Base-by-base conservation (phyloP, 164 flowering plant genomes). In the Platanus orientalis region DNA sequence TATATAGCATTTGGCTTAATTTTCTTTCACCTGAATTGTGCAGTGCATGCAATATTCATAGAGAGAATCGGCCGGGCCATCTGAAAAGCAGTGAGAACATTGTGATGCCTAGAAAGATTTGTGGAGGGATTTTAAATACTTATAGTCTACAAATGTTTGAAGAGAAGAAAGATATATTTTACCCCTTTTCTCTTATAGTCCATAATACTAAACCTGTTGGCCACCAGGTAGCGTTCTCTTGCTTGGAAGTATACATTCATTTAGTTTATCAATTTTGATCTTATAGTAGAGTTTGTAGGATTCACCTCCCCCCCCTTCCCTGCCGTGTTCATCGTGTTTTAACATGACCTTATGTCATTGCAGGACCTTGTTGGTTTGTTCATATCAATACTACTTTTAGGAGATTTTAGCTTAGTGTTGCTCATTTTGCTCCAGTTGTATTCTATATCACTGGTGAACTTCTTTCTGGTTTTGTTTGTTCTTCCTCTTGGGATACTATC, bases 351-450 rank as follows among this genome's bases (percentile, higher is more conserved):
- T 23, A 23, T 48, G 19, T 57, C 21, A 16, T 49, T 78, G 86
- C 92, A 93, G 98, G 98, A 93, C 82, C 86, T 93, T 68, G 92
- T 93, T 74, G 98, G 98, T 57, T 74, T 93, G 79, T 77, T 85
- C 73, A 80, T 93, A 65, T 93, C 96, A 12, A 73, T 86, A 45
- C 78, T 93, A 29, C 86, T 93, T 27, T 57, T 93, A 61, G 98
- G 86, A 75, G 98, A 93, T 78, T 78, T 93, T 76, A 90, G 89
- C 75, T 75, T 93, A 76, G 92, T 89, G 25, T 71, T 87, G 72
- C 90, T 93, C 53, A 86, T 83, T 47, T 76, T 87, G 79, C 87
- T 90, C 63, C 97, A 91, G 80, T 57, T 89, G 70, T 93, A 87
- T 70, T 90, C 98, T n/a, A 79, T 81, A 62, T 90, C 97, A 7